Base-by-base conservation (phyloP, 2,329 filamentous ascomycete genomes). In the Calonectria pseudoreteaudii region DNA sequence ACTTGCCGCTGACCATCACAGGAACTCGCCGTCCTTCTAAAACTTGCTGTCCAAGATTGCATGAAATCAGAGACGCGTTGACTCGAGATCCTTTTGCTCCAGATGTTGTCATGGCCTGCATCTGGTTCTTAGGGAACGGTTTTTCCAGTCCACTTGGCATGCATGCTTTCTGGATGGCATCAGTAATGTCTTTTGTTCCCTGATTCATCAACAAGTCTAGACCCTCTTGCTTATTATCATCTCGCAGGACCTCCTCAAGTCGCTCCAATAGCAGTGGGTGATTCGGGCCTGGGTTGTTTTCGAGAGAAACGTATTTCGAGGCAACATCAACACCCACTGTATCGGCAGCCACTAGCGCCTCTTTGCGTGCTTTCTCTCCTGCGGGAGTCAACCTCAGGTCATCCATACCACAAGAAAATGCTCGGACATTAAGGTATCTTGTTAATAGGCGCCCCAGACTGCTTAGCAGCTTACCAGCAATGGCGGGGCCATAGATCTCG, bases 31-130 rank as follows among this genome's bases (percentile, higher is more conserved):
- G 92, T 82, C 97, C 96, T 89, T 99, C 97, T 80, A 99, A 86
- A 86, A 98, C 95, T 83, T 99, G 97, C 83, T 99, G 97, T 66
- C 97, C 97, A 50, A 99, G 90, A 82, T 99, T 98, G 85, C 96
- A 98, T 31, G 96, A 98, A 84, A 99, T 99, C 74, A 98, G 91
- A 81, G 98, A 98, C 66, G 97, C 97, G 83, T 99, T 99, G 85
- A 99, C 97, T 80, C 91, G 88, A 69, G 92, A 94, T 83, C 97
- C 97, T 87, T 99, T 99, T 66, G 97, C 97, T 84, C 97, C 97
- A 71, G 97, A 98, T 18, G 93, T 94, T 28, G 97, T 99, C 97
- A 99, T 99, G 77, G 94, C 92, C 88, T 99, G 97, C 96, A 99
- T 99, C 86, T 98, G 96, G 82, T 99, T 99, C 82, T 93, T 94